These are phyloP conservation scores for Chernovozyma aurita DNA, from an alignment of 1,139 yeast species.

Conservation along the genomic window DNA sequence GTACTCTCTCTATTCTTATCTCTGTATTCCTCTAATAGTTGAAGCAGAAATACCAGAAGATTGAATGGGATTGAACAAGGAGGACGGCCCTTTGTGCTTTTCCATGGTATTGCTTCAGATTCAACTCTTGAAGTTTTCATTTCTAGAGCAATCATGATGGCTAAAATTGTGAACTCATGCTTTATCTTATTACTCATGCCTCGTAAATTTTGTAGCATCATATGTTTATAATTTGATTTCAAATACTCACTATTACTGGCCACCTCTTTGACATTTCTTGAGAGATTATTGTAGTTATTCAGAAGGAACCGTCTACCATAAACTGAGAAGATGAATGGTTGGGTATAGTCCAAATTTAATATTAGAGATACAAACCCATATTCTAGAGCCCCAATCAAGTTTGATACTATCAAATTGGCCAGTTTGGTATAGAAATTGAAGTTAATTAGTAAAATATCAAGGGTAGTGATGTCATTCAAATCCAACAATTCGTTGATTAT, in stretches of 20 bases:
- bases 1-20: no score
- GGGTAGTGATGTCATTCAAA: slow-evolving; percentile 2
- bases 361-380: slow-evolving; percentile 27
- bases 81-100: no score
- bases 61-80: not conserved
- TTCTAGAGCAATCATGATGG: no score
- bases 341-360: slow-evolving; percentile 24
- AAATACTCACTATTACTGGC: not conserved
- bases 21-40: no score
- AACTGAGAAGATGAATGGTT: slow-evolving; percentile 35
- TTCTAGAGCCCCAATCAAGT: slow-evolving; percentile 20
- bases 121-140: no score
- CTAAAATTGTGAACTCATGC: no score
- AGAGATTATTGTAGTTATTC: slow-evolving; percentile 19
- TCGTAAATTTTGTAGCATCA: not conserved
- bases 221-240: not conserved
- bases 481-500: slow-evolving; percentile 10
- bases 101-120: no score
- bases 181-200: no score
- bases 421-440: slow-evolving; percentile 12
- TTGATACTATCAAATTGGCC: slow-evolving; percentile 8
- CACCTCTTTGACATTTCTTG: not conserved
- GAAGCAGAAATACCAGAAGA: not conserved
- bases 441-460: slow-evolving; percentile 11
- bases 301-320: slow-evolving; percentile 27